Conservation (phyloP, 2,329 filamentous ascomycete genomes). For the Diplodia sapinea region DNA sequence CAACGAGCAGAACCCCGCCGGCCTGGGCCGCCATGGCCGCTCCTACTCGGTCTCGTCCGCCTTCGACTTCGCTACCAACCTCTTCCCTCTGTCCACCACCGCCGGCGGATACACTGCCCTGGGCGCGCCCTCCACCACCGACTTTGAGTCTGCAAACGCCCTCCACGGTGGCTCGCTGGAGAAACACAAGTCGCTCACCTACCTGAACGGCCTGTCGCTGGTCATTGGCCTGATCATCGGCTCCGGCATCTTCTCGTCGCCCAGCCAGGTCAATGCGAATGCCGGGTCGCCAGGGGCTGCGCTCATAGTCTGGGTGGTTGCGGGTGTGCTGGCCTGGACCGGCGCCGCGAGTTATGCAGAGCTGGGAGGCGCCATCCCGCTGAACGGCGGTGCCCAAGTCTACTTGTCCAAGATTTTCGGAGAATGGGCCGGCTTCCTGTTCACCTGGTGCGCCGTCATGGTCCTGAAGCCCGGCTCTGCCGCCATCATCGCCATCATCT, state of each 20-base stretch:
- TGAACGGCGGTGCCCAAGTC: constrained; percentile 92
- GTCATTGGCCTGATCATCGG: constrained; percentile 95
- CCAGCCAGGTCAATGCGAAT: constrained; percentile 88
- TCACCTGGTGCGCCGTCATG: constrained; percentile 93
- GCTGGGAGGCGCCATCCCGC: constrained; percentile 89
- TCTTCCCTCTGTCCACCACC: constrained; percentile 92
- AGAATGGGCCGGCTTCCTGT: constrained; percentile 89
- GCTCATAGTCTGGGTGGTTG: constrained; percentile 88
- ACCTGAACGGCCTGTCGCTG: constrained; percentile 87
- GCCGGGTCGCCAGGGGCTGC: constrained; percentile 90
- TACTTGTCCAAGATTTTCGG: constrained; percentile 97
- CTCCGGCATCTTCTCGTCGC: constrained; percentile 94
- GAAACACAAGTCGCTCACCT: constrained; percentile 94
- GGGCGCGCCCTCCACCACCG: constrained; percentile 70
- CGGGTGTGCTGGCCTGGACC: constrained; percentile 94
- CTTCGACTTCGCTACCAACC: constrained; percentile 92
- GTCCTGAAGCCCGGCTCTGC: constrained; percentile 92
- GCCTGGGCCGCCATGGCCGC: constrained; percentile 61
- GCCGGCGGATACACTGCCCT: constrained; percentile 78
- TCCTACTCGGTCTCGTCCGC: constrained; percentile 90
- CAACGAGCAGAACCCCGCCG: constrained; percentile 60
- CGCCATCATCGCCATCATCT: constrained; percentile 96
- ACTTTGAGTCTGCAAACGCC: constrained; percentile 61
- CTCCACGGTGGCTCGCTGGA: constrained; percentile 81
- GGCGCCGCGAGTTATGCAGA: constrained; percentile 95